These are phyloP conservation scores for Amoeboradix gromovi DNA, from an alignment of 371 early-diverging fungal species.

Conservation along the genomic window DNA sequence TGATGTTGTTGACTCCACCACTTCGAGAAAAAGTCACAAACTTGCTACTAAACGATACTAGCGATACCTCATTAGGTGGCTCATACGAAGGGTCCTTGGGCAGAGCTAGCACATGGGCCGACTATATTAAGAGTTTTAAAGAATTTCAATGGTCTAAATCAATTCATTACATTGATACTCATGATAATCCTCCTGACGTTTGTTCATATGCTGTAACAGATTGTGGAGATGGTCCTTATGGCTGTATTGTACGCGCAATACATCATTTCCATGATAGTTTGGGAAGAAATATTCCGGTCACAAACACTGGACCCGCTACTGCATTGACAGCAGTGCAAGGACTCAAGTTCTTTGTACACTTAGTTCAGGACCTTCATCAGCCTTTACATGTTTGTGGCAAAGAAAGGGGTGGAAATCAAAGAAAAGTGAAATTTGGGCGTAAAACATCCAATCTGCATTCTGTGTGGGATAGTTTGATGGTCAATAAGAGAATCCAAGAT, in stretches of 20 bases:
- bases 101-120: not conserved
- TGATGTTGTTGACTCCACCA: not conserved
- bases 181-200: not conserved
- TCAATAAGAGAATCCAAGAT: not conserved
- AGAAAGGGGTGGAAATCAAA: not conserved
- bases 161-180: not conserved
- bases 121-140: not conserved
- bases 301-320: not conserved
- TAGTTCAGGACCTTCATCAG: not conserved
- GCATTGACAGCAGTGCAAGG: not conserved
- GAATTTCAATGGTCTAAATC: not conserved
- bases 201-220: not conserved
- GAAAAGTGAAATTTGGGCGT: not conserved
- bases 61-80: not conserved
- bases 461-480: not conserved
- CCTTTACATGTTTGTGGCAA: not conserved
- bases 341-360: conserved; percentile 2
- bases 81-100: not conserved
- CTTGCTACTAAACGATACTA: not conserved
- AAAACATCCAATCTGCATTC: not conserved
- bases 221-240: no score
- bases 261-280: not conserved
- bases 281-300: not conserved
- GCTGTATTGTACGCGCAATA: no score
- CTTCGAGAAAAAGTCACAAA: not conserved